A percentile compares a stretch with the other conserved stretches of the same genome.
Evolutionary conservation across 352 stramenopile genomes (phyloP).

Genomic region (Pythium dissotocum): DNA sequence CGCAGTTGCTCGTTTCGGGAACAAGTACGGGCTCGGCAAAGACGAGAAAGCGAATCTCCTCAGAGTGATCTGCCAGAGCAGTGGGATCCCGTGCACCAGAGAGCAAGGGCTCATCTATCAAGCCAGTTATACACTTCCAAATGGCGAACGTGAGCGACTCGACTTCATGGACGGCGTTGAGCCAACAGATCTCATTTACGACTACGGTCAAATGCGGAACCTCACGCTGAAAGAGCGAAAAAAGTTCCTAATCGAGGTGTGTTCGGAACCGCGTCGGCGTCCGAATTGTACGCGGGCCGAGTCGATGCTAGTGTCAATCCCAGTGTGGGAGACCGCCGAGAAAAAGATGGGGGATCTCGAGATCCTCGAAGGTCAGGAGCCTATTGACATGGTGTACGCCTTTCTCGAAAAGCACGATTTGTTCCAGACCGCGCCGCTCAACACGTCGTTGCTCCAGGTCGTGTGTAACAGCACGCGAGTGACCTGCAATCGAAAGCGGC

Average conservation of each 20-base stretch:
- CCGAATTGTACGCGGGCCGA: conserved; percentile 81
- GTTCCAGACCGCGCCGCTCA: conserved; percentile 79
- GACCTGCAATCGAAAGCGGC: conserved; percentile 47
- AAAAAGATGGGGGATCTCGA: conserved; percentile 75
- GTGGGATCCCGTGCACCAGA: conserved; percentile 52
- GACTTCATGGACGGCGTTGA: conserved; percentile 76
- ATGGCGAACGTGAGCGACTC: conserved; percentile 48
- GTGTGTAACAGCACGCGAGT: conserved; percentile 79
- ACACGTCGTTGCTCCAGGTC: conserved; percentile 64
- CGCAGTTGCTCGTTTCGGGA: conserved; percentile 71
- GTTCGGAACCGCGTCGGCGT: conserved; percentile 55
- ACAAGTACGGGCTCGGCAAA: conserved; percentile 54
- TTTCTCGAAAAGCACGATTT: conserved; percentile 88
- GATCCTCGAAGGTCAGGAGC: conserved; percentile 78
- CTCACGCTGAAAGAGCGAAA: conserved; percentile 67
- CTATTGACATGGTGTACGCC: conserved; percentile 78
- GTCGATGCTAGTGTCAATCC: conserved; percentile 71
- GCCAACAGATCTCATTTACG: conserved; percentile 73
- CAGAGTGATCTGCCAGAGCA: conserved; percentile 51
- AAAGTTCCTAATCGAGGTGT: conserved; percentile 66
- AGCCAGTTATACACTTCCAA: conserved; percentile 55
- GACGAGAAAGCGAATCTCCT: conserved; percentile 66
- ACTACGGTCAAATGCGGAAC: conserved; percentile 72
- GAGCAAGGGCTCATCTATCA: conserved; percentile 64
- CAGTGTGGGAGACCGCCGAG: conserved; percentile 67